phyloP scores from a whole-genome alignment of 2,329 filamentous ascomycete genomes.

The Phyllosticta capitalensis region DNA sequence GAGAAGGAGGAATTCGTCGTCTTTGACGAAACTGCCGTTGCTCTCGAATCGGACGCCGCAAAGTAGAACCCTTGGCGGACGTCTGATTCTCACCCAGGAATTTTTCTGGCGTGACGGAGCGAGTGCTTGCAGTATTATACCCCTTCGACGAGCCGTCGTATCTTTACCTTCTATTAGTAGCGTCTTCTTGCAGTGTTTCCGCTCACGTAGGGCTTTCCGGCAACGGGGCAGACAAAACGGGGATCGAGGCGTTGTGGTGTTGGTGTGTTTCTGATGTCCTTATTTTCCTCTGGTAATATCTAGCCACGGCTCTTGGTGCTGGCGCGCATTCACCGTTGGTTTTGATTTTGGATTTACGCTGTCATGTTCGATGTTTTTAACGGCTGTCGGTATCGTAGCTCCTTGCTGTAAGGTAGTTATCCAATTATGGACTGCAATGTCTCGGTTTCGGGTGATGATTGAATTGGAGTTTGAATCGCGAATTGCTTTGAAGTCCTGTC shows the following conservation, averaged over 20 bases:
- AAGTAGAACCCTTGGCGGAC: background rate
- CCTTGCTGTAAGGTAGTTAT: background rate
- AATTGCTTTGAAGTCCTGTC: too few relatives aligned
- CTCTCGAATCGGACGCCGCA: background rate
- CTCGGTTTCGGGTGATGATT: background rate
- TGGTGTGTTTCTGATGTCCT: background rate
- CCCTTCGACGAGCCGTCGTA: conserved; percentile 2
- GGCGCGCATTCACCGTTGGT: background rate
- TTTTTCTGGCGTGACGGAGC: background rate
- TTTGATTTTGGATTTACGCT: background rate
- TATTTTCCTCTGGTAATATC: background rate
- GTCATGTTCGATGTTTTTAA: background rate
- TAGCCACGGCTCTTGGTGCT: background rate
- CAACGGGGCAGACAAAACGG: conserved; percentile 2
- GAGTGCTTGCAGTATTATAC: conserved; percentile 9
- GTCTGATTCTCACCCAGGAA: background rate
- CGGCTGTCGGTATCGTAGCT: background rate
- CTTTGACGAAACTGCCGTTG: conserved; percentile 3
- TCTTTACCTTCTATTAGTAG: background rate
- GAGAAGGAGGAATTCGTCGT: conserved; percentile 1
- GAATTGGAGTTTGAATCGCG: background rate
- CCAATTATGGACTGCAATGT: background rate
- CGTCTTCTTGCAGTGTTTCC: background rate
- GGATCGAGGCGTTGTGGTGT: conserved; percentile 2
- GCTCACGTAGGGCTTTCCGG: background rate